Evolutionary conservation across 2,329 filamentous ascomycete species (phyloP).

Genomic region (Ploettnerulaceae sp.): DNA sequence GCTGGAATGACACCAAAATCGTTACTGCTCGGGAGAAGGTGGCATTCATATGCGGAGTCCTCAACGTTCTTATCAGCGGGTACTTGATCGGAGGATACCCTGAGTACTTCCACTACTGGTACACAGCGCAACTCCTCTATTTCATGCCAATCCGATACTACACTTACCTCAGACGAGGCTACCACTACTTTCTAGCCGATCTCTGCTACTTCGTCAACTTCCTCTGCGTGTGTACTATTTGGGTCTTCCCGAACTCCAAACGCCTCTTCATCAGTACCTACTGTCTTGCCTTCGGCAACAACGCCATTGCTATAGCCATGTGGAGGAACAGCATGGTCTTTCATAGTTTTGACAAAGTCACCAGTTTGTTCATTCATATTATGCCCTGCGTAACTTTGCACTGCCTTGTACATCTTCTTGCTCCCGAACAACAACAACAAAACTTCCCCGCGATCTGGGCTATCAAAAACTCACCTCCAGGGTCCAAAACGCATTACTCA

Average conservation of each 20-base stretch:
- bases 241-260: constrained; percentile 87
- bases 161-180: constrained; percentile 84
- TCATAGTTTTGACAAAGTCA: constrained; percentile 97
- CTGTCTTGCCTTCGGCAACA: constrained; percentile 92
- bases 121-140: constrained; percentile 78
- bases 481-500: constrained; percentile 74
- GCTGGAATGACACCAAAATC: constrained; percentile 84
- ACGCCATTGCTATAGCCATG: constrained; percentile 96
- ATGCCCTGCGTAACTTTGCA: constrained; percentile 96
- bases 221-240: constrained; percentile 74
- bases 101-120: constrained; percentile 88
- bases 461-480: constrained; percentile 65
- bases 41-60: constrained; percentile 90
- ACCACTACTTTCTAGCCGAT: constrained; percentile 95
- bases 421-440: constrained; percentile 56
- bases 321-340: constrained; percentile 99
- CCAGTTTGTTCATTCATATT: constrained; percentile 96
- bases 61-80: constrained; percentile 96
- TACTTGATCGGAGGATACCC: constrained; percentile 86
- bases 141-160: constrained; percentile 97
- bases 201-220: constrained; percentile 98
- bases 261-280: constrained; percentile 88
- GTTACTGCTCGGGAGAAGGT: constrained; percentile 91
- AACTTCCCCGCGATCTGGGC: constrained; percentile 82
- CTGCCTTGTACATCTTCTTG: constrained; percentile 79